Evolutionary conservation across 177 flowering plant species (phyloP).

Genomic region (Vitis hybrid): DNA sequence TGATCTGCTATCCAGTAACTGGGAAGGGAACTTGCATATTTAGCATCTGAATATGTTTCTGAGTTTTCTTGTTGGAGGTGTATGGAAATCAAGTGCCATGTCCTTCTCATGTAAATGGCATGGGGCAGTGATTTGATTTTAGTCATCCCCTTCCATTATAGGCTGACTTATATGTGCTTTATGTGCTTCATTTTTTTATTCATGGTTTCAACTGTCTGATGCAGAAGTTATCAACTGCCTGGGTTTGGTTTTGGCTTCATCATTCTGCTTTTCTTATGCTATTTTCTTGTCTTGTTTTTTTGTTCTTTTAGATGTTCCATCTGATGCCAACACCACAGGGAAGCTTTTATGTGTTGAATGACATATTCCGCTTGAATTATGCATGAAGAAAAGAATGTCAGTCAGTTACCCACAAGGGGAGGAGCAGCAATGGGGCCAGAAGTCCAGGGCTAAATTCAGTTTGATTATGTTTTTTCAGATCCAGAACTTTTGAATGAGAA

Average conservation of each 20-base stretch:
- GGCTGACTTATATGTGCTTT: background rate
- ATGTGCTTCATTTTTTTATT: background rate
- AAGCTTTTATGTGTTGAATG: slow-evolving; percentile 69
- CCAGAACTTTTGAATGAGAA: slow-evolving; percentile 12
- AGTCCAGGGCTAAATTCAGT: slow-evolving; percentile 10
- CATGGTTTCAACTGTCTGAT: background rate
- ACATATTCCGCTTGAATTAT: slow-evolving; percentile 78
- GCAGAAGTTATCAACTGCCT: no score
- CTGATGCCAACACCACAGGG: slow-evolving; percentile 69
- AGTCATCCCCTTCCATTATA: background rate
- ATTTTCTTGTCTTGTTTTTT: background rate
- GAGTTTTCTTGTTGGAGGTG: background rate
- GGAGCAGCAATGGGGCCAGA: background rate
- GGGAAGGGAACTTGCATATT: background rate
- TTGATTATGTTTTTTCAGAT: slow-evolving; percentile 17
- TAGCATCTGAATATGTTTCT: background rate
- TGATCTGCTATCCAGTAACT: background rate
- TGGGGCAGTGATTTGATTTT: background rate
- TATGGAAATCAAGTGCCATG: background rate
- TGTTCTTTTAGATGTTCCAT: slow-evolving; percentile 67
- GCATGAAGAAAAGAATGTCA: slow-evolving; percentile 40
- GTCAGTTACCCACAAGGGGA: background rate
- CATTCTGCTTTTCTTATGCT: background rate
- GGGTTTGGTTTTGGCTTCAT: background rate
- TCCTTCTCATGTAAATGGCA: background rate